Evolutionary conservation across 257 asterid genomes (phyloP), one percentile per base, ranked within the genome.

Genomic region (Echium plantagineum): DNA sequence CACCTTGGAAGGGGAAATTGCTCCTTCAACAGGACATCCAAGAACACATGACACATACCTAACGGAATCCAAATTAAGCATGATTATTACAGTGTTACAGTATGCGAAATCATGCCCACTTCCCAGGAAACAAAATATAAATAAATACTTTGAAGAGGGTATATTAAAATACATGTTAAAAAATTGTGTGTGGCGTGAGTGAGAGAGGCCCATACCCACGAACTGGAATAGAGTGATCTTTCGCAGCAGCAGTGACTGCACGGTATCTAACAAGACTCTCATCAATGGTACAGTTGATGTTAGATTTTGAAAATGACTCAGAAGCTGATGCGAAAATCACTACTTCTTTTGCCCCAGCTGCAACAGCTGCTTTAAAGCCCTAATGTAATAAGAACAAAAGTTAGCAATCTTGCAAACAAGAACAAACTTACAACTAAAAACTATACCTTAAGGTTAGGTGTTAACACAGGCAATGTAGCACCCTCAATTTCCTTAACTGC

Each of bases 251-350:
- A 65, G 75, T 79, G 62, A 90, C 98, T 26, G 76, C 87, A 52
- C 82, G 83, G 69, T 80, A 87, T 61, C 97, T 96, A 66, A 70
- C 71, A 65, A 93, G 81, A 73, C 99, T 89, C 72, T 89, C 94
- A 76, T 93, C 94, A 52, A 93, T 84, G 65, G 85, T 77, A 81
- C 99, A 93, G 71, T 93, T 93, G 21, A 89, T 89, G 74, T 93
- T 93, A 7, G 94, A 79, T 65, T 80, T 86, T 58, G 97, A 89
- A 71, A 93, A 93, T 17, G 97, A 84, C 80, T 93, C 99, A 0
- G 99, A 93, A 75, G 99, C 97, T 69, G 95, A 89, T 64, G 95
- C 98, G 73, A 93, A 93, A 56, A 89, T 79, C 16, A 94, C 95
- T 20, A 88, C 81, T 81, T 89, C 96, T 77, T 89, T 89, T 48